Evolutionary conservation across 495 filamentous ascomycete species (phyloP), one percentile per base, ranked within the genome.

Genomic region (Xylaria sp.): DNA sequence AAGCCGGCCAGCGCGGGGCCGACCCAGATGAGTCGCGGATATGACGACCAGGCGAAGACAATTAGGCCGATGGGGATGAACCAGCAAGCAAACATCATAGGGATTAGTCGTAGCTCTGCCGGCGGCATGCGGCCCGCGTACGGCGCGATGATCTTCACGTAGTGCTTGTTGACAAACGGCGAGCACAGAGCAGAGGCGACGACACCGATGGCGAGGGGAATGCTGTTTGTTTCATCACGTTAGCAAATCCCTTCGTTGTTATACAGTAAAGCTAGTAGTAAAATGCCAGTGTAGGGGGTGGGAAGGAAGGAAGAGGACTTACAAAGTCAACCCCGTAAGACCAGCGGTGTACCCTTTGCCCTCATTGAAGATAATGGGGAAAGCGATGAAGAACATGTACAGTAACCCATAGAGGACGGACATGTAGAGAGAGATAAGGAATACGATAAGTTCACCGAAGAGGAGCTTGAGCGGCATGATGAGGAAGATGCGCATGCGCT

Each of bases 51-150:
- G 43, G 92, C 93, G 79, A 95, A 95, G 78, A 95, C 92, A 80
- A 95, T 94, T 7, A 94, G 82, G 15, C 91, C 92, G 58, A 92
- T 82, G 0, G 92, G 92, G 74, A 95, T 88, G 72, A 88, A 85
- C 92, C 92, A 95, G 85, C 93, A 95, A 35, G 88, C 89, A 24
- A 85, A 76, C 93, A 97, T 95, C 92, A 95, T 95, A 15, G 93
- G 92, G 65, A 94, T 91, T 11, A 97, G 83, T 53, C 93, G 88
- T 12, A 86, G 80, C 76, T 97, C 93, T 15, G 93, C 89, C 2
- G 92, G 92, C 2, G 93, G 93, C 53, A 87, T 87, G 14, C 55
- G 66, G 71, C 91, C 91, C 73, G 87, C 83, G 78, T 90, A 82
- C 73, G 89, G 86, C 1, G 75, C 64, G 35, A 84, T 84, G 24